phyloP scores from a whole-genome alignment of 2,329 filamentous ascomycete species.

The Oidium heveae region DNA sequence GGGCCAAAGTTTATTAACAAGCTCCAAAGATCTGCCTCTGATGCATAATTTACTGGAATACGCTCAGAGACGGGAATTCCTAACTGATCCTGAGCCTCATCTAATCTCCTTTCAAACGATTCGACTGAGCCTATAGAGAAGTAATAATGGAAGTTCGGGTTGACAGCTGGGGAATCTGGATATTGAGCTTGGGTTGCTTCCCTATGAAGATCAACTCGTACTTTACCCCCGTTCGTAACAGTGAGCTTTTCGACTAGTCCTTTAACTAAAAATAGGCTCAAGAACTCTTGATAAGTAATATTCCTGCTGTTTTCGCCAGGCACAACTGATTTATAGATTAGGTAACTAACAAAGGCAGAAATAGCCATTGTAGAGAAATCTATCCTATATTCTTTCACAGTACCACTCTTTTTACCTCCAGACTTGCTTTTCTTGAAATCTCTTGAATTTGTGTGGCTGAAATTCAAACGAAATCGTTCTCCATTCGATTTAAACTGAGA shows the following conservation, averaged over 20 bases:
- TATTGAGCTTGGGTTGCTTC: constrained; percentile 48
- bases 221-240: constrained; percentile 51
- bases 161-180: constrained; percentile 45
- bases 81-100: constrained; percentile 69
- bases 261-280: constrained; percentile 82
- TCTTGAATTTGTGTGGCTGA: no score
- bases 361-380: constrained; percentile 15
- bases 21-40: constrained; percentile 45
- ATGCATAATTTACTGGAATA: constrained; percentile 73
- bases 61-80: constrained; percentile 67
- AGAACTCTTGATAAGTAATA: constrained; percentile 95
- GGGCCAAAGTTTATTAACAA: constrained; percentile 61
- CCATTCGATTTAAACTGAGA: constrained; percentile 8
- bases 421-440: background rate
- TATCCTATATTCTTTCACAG: constrained; percentile 9
- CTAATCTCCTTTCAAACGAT: constrained; percentile 69
- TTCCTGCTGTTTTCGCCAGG: constrained; percentile 44
- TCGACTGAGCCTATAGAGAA: constrained; percentile 93
- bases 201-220: constrained; percentile 58
- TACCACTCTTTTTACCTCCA: constrained; percentile 4
- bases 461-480: background rate
- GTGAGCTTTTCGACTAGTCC: constrained; percentile 82
- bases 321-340: constrained; percentile 38
- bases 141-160: constrained; percentile 57
- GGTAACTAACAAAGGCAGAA: constrained; percentile 32